Conservation (phyloP, 306 rosid species). For the Glycyrrhiza uralensis region DNA sequence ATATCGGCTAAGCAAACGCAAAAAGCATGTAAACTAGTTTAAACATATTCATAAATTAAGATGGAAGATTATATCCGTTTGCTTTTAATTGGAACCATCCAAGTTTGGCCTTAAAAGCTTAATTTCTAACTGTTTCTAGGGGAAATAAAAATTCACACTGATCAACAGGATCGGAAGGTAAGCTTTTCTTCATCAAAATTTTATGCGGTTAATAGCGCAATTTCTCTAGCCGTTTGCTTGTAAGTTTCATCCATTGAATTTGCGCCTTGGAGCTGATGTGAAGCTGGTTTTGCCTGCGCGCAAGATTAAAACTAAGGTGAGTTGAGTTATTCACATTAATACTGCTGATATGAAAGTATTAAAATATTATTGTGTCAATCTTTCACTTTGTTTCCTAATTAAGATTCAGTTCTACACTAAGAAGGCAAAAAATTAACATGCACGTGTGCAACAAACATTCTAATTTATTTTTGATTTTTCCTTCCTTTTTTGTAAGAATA, state of each 20-base stretch:
- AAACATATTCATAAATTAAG: background rate
- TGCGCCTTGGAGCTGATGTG: constrained; percentile 7
- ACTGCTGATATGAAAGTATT: background rate
- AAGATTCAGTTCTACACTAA: background rate
- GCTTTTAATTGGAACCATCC: background rate
- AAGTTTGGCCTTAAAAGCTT: background rate
- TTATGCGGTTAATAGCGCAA: constrained; percentile 34
- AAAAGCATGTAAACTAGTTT: background rate
- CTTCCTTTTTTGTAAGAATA: background rate
- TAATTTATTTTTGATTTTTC: background rate
- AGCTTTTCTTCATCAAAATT: background rate
- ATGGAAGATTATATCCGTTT: background rate
- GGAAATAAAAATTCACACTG: background rate
- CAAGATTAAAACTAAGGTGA: background rate
- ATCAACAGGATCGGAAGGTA: background rate
- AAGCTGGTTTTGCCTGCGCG: constrained; percentile 37
- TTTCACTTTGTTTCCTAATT: background rate
- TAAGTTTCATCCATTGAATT: constrained; percentile 22
- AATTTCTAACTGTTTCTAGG: background rate
- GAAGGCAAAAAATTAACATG: background rate
- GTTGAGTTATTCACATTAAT: background rate
- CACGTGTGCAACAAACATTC: background rate
- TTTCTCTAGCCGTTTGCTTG: constrained; percentile 57
- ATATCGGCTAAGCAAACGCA: background rate
- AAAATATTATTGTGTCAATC: background rate